phyloP scores from a whole-genome alignment of 2,329 filamentous ascomycete genomes.

The Aquanectria penicillioides region DNA sequence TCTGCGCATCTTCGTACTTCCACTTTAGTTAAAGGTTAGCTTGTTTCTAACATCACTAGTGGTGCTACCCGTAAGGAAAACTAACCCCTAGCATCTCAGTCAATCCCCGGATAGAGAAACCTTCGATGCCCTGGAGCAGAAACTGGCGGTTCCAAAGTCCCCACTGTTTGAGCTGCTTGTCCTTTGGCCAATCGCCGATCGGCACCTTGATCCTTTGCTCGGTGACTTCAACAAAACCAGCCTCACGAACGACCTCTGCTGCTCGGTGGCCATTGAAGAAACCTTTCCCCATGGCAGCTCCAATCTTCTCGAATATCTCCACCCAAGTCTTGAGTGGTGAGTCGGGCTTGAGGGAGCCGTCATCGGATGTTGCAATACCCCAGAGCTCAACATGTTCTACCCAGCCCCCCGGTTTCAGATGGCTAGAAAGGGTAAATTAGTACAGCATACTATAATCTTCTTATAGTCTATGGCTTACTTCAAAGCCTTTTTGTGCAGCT shows the following conservation, averaged over 20 bases:
- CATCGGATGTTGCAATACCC: constrained; percentile 36
- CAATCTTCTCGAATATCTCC: constrained; percentile 25
- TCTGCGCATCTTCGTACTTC: constrained; percentile 29
- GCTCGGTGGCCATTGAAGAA: constrained; percentile 30
- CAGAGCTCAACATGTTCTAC: constrained; percentile 35
- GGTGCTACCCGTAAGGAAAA: rapidly evolving
- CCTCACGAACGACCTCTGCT: constrained; percentile 27
- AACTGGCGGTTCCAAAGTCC: constrained; percentile 39
- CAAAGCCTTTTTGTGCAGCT: constrained; percentile 58
- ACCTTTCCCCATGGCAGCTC: constrained; percentile 27
- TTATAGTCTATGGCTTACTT: constrained; percentile 51
- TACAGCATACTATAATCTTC: too few relatives aligned
- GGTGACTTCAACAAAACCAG: constrained; percentile 31
- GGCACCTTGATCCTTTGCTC: constrained; percentile 34
- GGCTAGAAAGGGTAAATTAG: neutral
- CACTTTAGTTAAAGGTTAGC: constrained; percentile 9
- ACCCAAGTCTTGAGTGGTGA: constrained; percentile 33
- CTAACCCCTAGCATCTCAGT: constrained; percentile 33
- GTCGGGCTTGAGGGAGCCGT: constrained; percentile 32
- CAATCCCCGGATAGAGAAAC: constrained; percentile 35
- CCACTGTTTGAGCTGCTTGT: constrained; percentile 41
- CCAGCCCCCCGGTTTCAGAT: constrained; percentile 31
- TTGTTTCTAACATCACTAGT: rapidly evolving
- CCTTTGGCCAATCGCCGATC: constrained; percentile 44
- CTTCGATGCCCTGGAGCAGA: constrained; percentile 36